phyloP scores from a whole-genome alignment of 2,329 filamentous ascomycete genomes.

The Shiraia bambusicola region DNA sequence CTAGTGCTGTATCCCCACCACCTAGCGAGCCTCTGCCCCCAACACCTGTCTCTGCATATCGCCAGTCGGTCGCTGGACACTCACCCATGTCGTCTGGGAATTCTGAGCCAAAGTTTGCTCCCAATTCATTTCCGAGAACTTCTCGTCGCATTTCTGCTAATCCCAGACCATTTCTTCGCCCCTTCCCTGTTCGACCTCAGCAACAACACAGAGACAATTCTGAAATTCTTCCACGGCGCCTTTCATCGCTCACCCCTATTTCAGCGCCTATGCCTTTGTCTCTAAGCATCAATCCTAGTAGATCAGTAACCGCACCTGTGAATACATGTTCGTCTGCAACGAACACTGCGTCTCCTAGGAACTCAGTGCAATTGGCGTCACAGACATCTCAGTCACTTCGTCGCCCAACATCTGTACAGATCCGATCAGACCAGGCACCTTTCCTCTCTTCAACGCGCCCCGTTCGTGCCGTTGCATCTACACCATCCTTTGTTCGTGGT shows the following conservation, averaged over 20 bases:
- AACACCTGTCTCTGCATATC: conserved; percentile 26
- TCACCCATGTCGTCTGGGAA: conserved; percentile 8
- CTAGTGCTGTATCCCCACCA: conserved; percentile 32
- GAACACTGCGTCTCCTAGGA: conserved; percentile 14
- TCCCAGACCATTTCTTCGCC: conserved; percentile 41
- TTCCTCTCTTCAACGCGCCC: conserved; percentile 46
- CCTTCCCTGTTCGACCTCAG: conserved; percentile 39
- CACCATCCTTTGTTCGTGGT: conserved; percentile 36
- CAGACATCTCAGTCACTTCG: conserved; percentile 32
- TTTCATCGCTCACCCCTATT: conserved; percentile 27
- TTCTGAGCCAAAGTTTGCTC: conserved; percentile 7
- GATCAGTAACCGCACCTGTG: conserved; percentile 37
- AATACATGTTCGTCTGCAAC: conserved; percentile 18
- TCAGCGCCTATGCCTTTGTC: conserved; percentile 28
- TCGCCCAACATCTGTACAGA: conserved; percentile 49
- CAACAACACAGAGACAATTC: conserved; percentile 30
- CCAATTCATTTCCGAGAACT: conserved; percentile 11
- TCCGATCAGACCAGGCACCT: conserved; percentile 46
- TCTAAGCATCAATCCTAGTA: conserved; percentile 26
- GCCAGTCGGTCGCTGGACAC: conserved; percentile 27
- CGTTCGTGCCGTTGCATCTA: conserved; percentile 28
- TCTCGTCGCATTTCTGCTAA: conserved; percentile 34
- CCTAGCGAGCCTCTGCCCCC: conserved; percentile 28
- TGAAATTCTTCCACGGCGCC: conserved; percentile 31
- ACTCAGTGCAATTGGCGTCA: conserved; percentile 4